Evolutionary conservation across 202 grass and related monocot species (phyloP).

Genomic region (Tripidium arundinaceum): DNA sequence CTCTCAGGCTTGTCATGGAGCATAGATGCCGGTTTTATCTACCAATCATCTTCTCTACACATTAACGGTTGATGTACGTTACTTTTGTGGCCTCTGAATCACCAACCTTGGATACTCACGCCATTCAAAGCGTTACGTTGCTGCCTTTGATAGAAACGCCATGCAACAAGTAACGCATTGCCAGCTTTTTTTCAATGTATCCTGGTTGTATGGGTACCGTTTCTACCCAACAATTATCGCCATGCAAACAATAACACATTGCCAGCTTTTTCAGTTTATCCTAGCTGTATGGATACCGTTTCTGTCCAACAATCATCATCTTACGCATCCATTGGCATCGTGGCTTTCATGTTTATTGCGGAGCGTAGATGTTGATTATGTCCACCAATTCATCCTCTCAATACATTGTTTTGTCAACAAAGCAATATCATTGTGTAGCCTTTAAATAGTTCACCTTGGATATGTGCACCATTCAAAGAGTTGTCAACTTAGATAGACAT

Average conservation of each 20-base stretch:
- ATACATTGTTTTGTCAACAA: neutral
- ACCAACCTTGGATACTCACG: neutral
- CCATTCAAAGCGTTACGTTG: neutral
- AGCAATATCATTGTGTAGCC: neutral
- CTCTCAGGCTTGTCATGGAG: too few species aligned
- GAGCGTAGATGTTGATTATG: too few species aligned
- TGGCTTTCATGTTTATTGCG: too few species aligned
- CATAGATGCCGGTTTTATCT: too few species aligned
- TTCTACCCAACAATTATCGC: neutral
- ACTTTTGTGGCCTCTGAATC: neutral
- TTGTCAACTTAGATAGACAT: too few species aligned
- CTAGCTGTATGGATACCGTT: neutral
- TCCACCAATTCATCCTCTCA: neutral
- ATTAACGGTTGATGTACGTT: too few species aligned
- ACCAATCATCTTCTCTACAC: too few species aligned
- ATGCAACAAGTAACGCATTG: neutral
- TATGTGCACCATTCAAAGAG: neutral
- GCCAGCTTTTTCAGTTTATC: neutral
- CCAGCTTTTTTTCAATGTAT: neutral
- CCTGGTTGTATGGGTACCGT: neutral
- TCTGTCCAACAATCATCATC: neutral
- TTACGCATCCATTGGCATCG: too few species aligned
- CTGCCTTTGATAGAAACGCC: neutral
- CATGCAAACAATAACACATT: neutral
- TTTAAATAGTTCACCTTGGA: neutral